Percentiles rank a stretch among this genome's conserved stretches.
These are phyloP conservation scores for Citrus australasica DNA, from an alignment of 345 rosid species.

Conservation along the genomic window DNA sequence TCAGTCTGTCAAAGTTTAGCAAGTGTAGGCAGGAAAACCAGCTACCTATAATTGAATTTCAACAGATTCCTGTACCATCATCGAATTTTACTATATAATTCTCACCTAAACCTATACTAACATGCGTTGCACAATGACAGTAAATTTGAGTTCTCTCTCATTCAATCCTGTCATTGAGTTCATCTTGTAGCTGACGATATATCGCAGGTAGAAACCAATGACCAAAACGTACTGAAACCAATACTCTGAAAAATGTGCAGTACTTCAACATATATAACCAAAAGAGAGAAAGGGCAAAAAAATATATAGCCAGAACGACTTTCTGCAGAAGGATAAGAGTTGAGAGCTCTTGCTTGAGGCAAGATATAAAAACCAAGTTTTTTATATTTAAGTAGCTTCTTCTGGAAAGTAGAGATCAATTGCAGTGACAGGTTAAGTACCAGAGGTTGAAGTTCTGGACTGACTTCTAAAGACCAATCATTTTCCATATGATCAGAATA, in stretches of 20 bases:
- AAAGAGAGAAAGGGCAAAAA: neutral
- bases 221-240: neutral
- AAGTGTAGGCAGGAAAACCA: neutral
- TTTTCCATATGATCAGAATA: conserved; percentile 47
- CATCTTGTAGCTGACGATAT: neutral
- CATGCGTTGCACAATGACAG: neutral
- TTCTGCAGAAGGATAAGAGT: neutral
- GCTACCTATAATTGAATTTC: neutral
- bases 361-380: conserved; percentile 2
- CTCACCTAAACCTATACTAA: neutral
- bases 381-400: neutral
- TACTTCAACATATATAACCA: neutral
- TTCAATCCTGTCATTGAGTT: neutral
- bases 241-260: neutral
- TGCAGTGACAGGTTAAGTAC: conserved; percentile 20
- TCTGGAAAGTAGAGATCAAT: neutral
- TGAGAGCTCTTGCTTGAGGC: neutral
- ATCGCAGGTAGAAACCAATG: neutral
- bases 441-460: conserved; percentile 31
- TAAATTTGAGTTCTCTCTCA: neutral
- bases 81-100: neutral
- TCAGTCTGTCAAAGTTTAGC: neutral
- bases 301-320: neutral
- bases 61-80: neutral
- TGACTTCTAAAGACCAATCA: conserved; percentile 46